Evolutionary conservation across 2,329 filamentous ascomycete genomes (phyloP), one percentile per base, ranked within the genome.

Genomic region (Didymella glomerata): DNA sequence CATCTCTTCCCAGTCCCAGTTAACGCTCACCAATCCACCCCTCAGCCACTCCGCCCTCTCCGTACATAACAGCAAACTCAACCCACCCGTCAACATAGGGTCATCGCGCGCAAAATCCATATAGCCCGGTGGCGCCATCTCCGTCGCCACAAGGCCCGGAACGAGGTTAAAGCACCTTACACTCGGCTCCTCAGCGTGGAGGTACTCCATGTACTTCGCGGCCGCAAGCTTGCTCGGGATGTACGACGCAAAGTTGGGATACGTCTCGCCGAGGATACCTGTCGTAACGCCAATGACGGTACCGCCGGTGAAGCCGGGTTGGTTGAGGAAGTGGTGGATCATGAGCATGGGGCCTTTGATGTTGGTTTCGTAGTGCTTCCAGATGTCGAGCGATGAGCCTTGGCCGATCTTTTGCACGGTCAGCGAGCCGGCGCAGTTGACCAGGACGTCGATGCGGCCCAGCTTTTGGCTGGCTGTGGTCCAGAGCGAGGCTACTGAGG

Each of bases 1-100:
- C 40, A 73, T 56, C 57, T 74, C 68, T n/a, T 66, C 57, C 47
- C 71, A 64, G 63, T 75, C 72, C 72, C 69, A 75, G 14, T 63
- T 72, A 8, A 60, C 65, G 46, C 55, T 64, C 14, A 60, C 44
- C 30, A 56, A 64, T 2, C 49, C 45, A 14, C 65, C 60, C 6
- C 55, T 40, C 36, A 67, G 27, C 28, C 51, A 63, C 13, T 67
- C 61, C 1, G 53, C 65, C 8, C 57, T 57, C 3, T 50, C 5
- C 3, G 61, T 58, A 13, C 57, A 48, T 13, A 65, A 44, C 20
- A 57, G 62, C 46, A 62, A 24, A 1, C 52, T 53, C 13, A 65
- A 30, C 2, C 47, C 63, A 18, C 55, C 61, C 9, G 58, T 60
- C 41, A 55, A 48, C 41, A 60, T 56, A 3, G 46, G 52, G 28